Evolutionary conservation across 2,329 filamentous ascomycete genomes (phyloP).

Genomic region (Aspergillus pseudonomiae): DNA sequence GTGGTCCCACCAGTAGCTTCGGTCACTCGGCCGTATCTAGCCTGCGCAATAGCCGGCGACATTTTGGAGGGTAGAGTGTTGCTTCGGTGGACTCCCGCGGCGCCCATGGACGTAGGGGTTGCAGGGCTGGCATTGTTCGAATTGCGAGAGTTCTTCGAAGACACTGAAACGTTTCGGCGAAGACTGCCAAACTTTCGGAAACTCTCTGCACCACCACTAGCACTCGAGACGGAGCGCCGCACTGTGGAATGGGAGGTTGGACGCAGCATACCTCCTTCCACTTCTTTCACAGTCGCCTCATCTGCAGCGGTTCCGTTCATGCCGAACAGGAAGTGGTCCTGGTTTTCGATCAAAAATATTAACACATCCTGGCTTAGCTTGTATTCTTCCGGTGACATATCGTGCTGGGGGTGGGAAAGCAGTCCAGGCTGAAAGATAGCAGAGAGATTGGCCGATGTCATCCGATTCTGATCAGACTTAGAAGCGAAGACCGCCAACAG

Average conservation of each 20-base stretch:
- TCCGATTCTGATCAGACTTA: constrained; percentile 94
- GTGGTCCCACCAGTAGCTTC: constrained; percentile 55
- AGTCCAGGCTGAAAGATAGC: constrained; percentile 98
- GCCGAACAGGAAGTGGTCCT: constrained; percentile 96
- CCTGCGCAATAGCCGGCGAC: constrained; percentile 70
- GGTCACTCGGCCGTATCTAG: constrained; percentile 65
- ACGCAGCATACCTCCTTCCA: constrained; percentile 66
- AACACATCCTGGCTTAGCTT: constrained; percentile 93
- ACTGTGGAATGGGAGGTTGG: constrained; percentile 57
- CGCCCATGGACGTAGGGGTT: constrained; percentile 58
- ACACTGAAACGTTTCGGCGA: constrained; percentile 86
- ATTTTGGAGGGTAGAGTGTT: constrained; percentile 94
- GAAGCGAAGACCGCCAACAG: constrained; percentile 94
- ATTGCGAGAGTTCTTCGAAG: constrained; percentile 80
- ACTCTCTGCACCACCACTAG: constrained; percentile 86
- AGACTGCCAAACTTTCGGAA: constrained; percentile 76
- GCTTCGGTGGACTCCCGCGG: constrained; percentile 69
- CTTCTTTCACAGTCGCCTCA: constrained; percentile 69
- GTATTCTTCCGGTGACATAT: constrained; percentile 95
- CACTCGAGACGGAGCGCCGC: constrained; percentile 79
- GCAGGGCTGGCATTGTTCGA: constrained; percentile 73
- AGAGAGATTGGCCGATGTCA: constrained; percentile 91
- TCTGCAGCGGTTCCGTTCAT: constrained; percentile 99
- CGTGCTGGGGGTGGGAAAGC: constrained; percentile 88
- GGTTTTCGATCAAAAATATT: constrained; percentile 97